A percentile compares a stretch with the other conserved stretches of the same genome.
Evolutionary conservation across 345 rosid genomes (phyloP).

Genomic region (Punica granatum): DNA sequence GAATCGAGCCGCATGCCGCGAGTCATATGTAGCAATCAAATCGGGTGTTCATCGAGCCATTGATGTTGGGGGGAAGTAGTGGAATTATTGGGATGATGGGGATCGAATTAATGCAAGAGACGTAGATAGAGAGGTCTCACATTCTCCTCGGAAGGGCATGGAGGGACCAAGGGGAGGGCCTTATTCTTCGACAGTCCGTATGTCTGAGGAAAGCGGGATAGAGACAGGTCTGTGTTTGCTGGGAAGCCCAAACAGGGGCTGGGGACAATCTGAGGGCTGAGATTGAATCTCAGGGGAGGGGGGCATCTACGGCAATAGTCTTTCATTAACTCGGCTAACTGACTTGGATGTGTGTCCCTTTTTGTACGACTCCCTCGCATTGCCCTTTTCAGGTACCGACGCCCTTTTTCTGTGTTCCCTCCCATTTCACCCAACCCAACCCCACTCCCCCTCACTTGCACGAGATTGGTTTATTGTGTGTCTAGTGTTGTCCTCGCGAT

Average conservation of each 20-base stretch:
- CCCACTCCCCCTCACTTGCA: neutral
- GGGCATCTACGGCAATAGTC: neutral
- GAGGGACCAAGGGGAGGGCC: neutral
- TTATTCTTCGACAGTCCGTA: neutral
- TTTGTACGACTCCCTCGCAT: neutral
- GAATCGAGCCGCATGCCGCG: too few relatives aligned
- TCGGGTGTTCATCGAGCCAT: too few relatives aligned
- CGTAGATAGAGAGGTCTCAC: too few relatives aligned
- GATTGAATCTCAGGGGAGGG: neutral
- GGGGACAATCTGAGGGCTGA: neutral
- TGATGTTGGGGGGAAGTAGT: too few relatives aligned
- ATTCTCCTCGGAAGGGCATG: neutral
- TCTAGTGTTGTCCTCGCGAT: too few relatives aligned
- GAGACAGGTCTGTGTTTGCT: neutral
- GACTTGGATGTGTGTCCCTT: neutral
- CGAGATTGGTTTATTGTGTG: neutral
- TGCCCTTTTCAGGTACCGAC: neutral
- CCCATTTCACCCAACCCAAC: too few relatives aligned
- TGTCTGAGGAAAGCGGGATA: neutral
- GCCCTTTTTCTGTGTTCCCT: neutral
- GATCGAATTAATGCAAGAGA: too few relatives aligned
- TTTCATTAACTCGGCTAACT: conserved; percentile 1
- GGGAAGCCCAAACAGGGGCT: neutral
- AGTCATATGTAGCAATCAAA: too few relatives aligned
- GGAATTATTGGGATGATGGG: too few relatives aligned